Conservation (phyloP, 2,329 filamentous ascomycete species). For the Colletotrichum viniferum region DNA sequence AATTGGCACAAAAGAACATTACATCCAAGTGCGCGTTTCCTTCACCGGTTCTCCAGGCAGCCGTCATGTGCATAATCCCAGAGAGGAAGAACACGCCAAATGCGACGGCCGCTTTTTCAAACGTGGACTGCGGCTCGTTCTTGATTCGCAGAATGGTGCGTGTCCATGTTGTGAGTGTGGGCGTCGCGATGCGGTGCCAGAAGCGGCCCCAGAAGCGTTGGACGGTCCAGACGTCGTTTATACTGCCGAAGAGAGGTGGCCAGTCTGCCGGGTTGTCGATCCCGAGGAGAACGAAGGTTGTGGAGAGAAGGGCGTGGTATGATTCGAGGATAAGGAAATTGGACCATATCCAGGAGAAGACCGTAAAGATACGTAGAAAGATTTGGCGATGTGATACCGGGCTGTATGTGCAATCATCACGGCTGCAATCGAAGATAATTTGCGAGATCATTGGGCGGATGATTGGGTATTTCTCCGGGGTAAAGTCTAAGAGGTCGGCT, state of each 20-base stretch:
- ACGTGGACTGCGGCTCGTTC: not conserved
- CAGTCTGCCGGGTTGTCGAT: not conserved
- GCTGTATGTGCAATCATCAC: not conserved
- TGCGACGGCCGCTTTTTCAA: not conserved
- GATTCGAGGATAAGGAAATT: not conserved
- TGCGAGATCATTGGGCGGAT: not conserved
- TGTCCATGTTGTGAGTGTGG: not conserved
- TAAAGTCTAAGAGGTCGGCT: not conserved
- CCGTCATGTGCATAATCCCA: conserved; percentile 48
- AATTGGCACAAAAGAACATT: not conserved
- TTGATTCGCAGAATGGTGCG: not conserved
- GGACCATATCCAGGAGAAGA: not conserved
- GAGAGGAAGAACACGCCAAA: conserved; percentile 28
- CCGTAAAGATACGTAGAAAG: not conserved
- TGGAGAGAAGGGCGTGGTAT: not conserved
- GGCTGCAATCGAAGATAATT: not conserved
- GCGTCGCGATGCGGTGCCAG: not conserved
- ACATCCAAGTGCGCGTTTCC: not conserved
- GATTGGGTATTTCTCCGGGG: not conserved
- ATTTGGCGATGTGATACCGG: not conserved
- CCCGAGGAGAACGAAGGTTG: not conserved
- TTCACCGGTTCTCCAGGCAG: not conserved
- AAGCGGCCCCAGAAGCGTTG: not conserved
- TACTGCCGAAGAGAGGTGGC: not conserved
- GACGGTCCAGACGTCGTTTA: not conserved